Base-by-base conservation (phyloP, 2,329 filamentous ascomycete genomes). In the Sporothrix pallida region DNA sequence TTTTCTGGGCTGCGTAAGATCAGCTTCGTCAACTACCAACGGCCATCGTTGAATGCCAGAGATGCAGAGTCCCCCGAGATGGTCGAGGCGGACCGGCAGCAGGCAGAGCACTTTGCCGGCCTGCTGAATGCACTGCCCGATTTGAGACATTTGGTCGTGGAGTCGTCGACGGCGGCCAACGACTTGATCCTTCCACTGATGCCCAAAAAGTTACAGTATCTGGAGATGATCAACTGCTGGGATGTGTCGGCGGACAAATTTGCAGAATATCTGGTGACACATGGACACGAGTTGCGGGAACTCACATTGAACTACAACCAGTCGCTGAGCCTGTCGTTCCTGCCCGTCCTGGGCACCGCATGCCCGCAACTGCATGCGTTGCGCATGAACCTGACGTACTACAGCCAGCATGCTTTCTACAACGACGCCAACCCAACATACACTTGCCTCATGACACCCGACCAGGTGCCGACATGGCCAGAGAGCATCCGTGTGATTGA, bases 201-300 rank as follows among this genome's bases (percentile, higher is more conserved):
- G 7, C 93, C 95, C 0, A 85, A 83, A 12, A 87, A 84, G 3
- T 84, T 98, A 23, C 83, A 86, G 63, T 88, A 88, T 63, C 85
- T 98, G 3, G 91, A 91, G 76, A 84, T 98, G 17, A 89, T 90
- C 76, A 95, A 96, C 77, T 98, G 94, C 79, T 91, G 91, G 82
- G 89, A 92, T 75, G 82, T 97, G 10, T 89, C 86, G 4, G 91
- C 93, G 0, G 86, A 90, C 3, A 87, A 90, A 74, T 82, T 98
- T 26, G 83, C 85, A 37, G 80, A 81, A 0, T 97, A 92, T 78
- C 85, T 98, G 56, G 79, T 84, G 6, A 87, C 87, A 0, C 90
- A 93, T 77, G 95, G 94, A 0, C 81, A 84, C 26, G 83, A 88
- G n/a, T 83, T 98, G 26, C 87, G 87, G 71, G 87, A 88, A 52